Percentiles rank a stretch among this genome's conserved stretches.
phyloP scores from a whole-genome alignment of 75 land plant genomes.

The Chamaecyparis obtusa region DNA sequence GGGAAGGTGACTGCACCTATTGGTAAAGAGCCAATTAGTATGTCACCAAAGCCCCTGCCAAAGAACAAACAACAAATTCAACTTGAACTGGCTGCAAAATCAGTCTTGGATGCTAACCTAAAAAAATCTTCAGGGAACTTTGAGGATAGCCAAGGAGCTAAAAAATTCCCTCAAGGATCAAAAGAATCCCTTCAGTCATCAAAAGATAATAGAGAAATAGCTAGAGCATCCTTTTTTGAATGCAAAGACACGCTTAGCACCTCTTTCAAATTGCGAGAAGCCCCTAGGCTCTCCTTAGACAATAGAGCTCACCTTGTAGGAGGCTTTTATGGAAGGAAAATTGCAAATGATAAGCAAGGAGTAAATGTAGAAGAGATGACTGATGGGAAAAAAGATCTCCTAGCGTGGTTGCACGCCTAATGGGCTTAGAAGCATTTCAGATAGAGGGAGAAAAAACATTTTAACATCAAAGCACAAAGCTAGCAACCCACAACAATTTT shows the following conservation, averaged over 20 bases:
- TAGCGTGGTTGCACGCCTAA: constrained; percentile 37
- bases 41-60: constrained; percentile 7
- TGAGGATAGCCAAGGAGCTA: not conserved
- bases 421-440: constrained; percentile 38
- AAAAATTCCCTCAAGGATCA: constrained; percentile 10
- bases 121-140: constrained; percentile 3
- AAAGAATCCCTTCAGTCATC: not conserved
- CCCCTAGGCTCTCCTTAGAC: constrained; percentile 70
- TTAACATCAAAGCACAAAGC: no score
- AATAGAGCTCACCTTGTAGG: constrained; percentile 43
- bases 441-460: no score
- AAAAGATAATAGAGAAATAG: not conserved
- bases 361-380: not conserved
- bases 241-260: constrained; percentile 40
- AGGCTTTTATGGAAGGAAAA: not conserved
- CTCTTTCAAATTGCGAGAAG: constrained; percentile 47
- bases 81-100: not conserved
- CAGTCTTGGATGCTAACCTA: not conserved
- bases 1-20: not conserved
- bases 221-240: constrained; percentile 25
- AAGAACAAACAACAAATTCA: not conserved
- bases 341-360: not conserved
- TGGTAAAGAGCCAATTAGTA: not conserved
- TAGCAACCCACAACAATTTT: no score
- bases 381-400: constrained; percentile 29